Percentiles rank a stretch among this genome's conserved stretches.
Evolutionary conservation across 768 basidiomycete species (phyloP).

Genomic region (Agaricus blazei): DNA sequence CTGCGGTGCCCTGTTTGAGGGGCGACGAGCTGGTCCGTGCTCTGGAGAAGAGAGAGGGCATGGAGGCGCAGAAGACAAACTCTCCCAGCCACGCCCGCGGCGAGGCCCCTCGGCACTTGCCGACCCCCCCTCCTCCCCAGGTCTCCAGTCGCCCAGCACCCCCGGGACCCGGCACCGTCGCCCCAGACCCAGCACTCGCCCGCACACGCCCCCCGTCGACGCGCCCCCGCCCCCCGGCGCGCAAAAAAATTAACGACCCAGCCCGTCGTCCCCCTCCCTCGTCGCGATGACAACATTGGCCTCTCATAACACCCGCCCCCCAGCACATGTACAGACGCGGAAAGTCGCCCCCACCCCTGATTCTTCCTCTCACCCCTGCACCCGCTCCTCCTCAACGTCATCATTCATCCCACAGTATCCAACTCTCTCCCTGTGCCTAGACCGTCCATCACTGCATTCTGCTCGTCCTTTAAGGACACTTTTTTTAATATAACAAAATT

Average conservation of each 20-base stretch:
- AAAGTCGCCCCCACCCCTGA: no score
- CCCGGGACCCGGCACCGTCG: no score
- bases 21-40: constrained; percentile 58
- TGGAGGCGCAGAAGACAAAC: constrained; percentile 33
- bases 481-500: no score
- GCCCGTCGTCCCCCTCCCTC: not conserved
- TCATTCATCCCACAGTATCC: no score
- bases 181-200: not conserved
- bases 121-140: constrained; percentile 10
- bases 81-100: constrained; percentile 18
- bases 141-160: no score
- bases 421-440: no score
- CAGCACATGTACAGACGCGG: no score
- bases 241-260: not conserved
- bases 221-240: no score
- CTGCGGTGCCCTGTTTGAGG: constrained; percentile 27
- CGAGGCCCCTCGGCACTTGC: constrained; percentile 19
- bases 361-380: not conserved
- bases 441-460: no score
- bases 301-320: not conserved
- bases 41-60: constrained; percentile 75
- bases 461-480: no score
- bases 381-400: no score
- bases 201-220: not conserved
- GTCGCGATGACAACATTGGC: constrained; percentile 9